These are phyloP conservation scores for Penicillium sp. DNA, from an alignment of 2,329 filamentous ascomycete species.

Conservation along the genomic window DNA sequence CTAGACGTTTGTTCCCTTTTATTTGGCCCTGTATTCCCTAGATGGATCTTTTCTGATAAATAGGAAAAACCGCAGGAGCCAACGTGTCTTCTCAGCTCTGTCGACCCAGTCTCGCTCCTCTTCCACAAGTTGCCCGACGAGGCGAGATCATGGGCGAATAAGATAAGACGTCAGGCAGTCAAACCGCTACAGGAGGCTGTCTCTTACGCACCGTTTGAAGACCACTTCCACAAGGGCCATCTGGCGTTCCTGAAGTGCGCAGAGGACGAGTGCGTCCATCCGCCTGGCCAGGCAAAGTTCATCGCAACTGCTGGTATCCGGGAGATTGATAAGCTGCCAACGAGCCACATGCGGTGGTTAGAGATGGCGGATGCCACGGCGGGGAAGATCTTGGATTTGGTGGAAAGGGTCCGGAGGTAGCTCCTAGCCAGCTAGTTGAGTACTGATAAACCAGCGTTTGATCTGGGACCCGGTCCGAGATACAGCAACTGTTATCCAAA, in stretches of 20 bases:
- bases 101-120: neutral
- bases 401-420: too few relatives aligned
- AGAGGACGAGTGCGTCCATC: neutral
- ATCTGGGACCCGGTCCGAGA: too few relatives aligned
- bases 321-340: neutral
- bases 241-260: neutral
- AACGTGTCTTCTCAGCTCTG: neutral
- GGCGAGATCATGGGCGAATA: neutral
- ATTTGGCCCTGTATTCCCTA: too few relatives aligned
- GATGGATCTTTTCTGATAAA: too few relatives aligned
- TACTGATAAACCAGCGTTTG: too few relatives aligned
- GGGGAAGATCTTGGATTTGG: neutral
- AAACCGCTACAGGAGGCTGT: neutral
- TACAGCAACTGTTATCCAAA: too few relatives aligned
- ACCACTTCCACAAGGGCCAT: neutral
- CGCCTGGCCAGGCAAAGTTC: neutral
- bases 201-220: neutral
- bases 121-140: neutral
- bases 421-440: too few relatives aligned
- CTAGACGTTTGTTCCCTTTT: too few relatives aligned
- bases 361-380: neutral
- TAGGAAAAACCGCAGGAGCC: too few relatives aligned
- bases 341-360: neutral
- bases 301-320: neutral
- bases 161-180: neutral